Percentiles rank a stretch among this genome's conserved stretches.
phyloP scores from a whole-genome alignment of 208 protist species.

The Trypanosoma rangeli region DNA sequence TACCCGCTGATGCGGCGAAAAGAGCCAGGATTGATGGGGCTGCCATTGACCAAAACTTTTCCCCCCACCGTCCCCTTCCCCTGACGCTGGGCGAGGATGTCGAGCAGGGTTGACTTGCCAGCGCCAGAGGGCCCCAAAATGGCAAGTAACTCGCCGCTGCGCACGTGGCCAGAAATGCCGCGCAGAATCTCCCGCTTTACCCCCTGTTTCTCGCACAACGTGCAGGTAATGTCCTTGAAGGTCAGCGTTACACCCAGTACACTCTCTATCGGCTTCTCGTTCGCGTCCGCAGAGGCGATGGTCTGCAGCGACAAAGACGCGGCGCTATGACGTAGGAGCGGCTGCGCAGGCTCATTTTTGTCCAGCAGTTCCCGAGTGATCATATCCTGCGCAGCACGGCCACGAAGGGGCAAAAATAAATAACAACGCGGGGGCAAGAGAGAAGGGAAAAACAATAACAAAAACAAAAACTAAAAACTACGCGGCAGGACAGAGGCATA shows the following conservation, averaged over 20 bases:
- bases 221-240: conserved; percentile 57
- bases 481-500: too few species aligned
- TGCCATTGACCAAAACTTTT: conserved; percentile 54
- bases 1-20: conserved; percentile 61
- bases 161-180: conserved; percentile 56
- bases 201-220: conserved; percentile 9
- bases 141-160: conserved; percentile 63
- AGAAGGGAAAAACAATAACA: not conserved
- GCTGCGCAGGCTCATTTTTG: not conserved
- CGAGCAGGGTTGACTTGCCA: conserved; percentile 77
- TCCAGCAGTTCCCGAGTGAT: not conserved
- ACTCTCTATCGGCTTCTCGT: not conserved
- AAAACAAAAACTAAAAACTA: not conserved
- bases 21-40: conserved; percentile 16
- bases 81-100: conserved; percentile 64
- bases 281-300: conserved; percentile 1
- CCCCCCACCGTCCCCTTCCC: conserved; percentile 33
- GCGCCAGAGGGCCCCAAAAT: conserved; percentile 78
- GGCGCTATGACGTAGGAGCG: conserved; percentile 1
- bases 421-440: conserved; percentile 12
- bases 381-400: not conserved
- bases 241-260: conserved; percentile 17
- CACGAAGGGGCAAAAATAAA: conserved; percentile 13
- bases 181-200: conserved; percentile 38
- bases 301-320: not conserved